Evolutionary conservation across 352 stramenopile species (phyloP), one percentile per base, ranked within the genome.

Genomic region (Pythium folliculosum): DNA sequence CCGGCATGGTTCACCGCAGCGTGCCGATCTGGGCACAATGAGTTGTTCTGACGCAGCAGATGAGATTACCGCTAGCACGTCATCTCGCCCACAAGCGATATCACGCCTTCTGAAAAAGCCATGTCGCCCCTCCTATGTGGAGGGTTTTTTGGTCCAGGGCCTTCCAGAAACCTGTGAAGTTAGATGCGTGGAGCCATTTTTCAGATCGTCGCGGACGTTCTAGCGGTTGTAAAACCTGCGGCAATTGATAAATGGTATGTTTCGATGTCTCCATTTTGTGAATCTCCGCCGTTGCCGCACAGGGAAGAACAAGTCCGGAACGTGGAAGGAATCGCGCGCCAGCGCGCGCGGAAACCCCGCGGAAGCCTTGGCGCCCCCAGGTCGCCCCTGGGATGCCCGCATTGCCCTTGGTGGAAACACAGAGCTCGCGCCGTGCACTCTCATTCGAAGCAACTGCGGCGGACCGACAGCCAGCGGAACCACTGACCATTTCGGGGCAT

Each of bases 291-390:
- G 7, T 60, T 55, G 45, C 48, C 17, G 30, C 30, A 56, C 38
- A 4, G n/a, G 38, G 49, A 63, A 62, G 55, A 69, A 63, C 43
- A 21, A 1, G 30, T 12, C 2, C 9, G 32, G 62, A 69, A 69
- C 44, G 49, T 69, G 62, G 62, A 69, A 69, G 57, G 62, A 69
- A 69, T 63, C 32, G 50, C 53, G 51, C 62, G 54, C 17, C n/a
- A 23, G 8, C 27, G 27, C 54, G 53, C 54, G 43, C 38, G 44
- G 62, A 69, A 69, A 21, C 53, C 14, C 43, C 43, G 30, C 14
- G 52, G 61, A 67, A 67, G 35, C 22, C 7, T 10, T 30, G n/a
- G 21, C n/a, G 23, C 48, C n/a, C 22, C 22, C 3, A 13, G 45
- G n/a, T 37, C 38, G 22, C 22, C 22, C 40, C 22, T 30, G n/a